Conservation (phyloP, 345 rosid species). For the Noccaea caerulescens region DNA sequence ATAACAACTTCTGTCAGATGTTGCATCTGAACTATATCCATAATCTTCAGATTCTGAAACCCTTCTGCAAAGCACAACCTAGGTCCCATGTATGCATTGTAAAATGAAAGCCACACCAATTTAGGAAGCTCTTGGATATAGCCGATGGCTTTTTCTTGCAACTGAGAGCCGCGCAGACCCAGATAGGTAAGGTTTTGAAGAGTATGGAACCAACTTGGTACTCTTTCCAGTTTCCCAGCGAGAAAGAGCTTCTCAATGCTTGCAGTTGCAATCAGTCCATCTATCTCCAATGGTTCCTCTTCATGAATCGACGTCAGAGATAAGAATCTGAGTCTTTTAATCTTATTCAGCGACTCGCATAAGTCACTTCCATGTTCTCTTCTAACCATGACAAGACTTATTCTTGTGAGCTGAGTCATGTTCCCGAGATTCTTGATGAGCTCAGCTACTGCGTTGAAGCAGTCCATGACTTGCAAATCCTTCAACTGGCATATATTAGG, state of each 20-base stretch:
- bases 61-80: slow-evolving; percentile 35
- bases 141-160: slow-evolving; percentile 36
- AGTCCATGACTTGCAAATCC: slow-evolving; percentile 44
- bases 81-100: slow-evolving; percentile 32
- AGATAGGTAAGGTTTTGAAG: slow-evolving; percentile 38
- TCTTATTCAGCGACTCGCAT: slow-evolving; percentile 39
- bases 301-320: slow-evolving; percentile 27
- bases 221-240: slow-evolving; percentile 43
- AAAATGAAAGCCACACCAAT: slow-evolving; percentile 40
- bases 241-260: slow-evolving; percentile 42
- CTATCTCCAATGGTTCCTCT: slow-evolving; percentile 36
- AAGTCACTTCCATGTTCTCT: slow-evolving; percentile 41
- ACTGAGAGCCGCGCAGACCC: slow-evolving; percentile 38
- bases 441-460: slow-evolving; percentile 32
- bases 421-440: slow-evolving; percentile 31
- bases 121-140: slow-evolving; percentile 41
- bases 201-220: slow-evolving; percentile 48
- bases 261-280: slow-evolving; percentile 30
- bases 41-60: slow-evolving; percentile 37
- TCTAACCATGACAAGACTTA: slow-evolving; percentile 35
- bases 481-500: slow-evolving; percentile 30
- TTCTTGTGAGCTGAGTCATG: slow-evolving; percentile 46
- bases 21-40: slow-evolving; percentile 13
- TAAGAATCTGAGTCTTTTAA: slow-evolving; percentile 41
- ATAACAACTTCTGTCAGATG: slow-evolving; percentile 32